Evolutionary conservation across 2,329 filamentous ascomycete species (phyloP), one percentile per base, ranked within the genome.

Genomic region (Penicillium occitanis): DNA sequence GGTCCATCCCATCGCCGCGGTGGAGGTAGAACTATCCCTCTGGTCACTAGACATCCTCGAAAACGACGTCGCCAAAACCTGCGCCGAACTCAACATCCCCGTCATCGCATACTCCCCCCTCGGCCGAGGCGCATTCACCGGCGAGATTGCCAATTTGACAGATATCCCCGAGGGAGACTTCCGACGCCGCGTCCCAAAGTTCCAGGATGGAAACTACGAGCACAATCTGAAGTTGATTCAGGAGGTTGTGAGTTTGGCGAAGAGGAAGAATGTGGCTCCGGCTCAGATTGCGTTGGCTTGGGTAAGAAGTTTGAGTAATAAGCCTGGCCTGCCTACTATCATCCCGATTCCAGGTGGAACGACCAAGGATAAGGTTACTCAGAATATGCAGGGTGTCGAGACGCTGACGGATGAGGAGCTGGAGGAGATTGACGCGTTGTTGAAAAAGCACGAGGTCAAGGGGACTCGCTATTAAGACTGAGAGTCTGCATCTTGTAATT

Each of bases 91-190:
- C 0, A 77, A 79, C 33, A 88, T 89, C 61, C 86, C 86, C 0
- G 78, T 89, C 55, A 75, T 88, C 14, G 84, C 84, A 3, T 89
- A 89, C 77, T 86, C 84, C 58, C 87, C 87, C 1, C 80, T 90
- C 1, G 84, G 86, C 17, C 78, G 84, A 11, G 87, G 87, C 1
- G 85, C 87, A 68, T 72, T 87, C 58, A 82, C 83, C 0, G 84
- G 84, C 7, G 74, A 82, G 59, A 78, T 85, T 71, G 81, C 77
- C 67, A 81, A 74, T 6, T 55, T 73, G 1, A 72, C 79, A 1
- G 84, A 86, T 66, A 76, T 86, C 44, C 81, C 81, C 0, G 77
- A 82, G 57, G 80, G 77, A 35, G 83, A 86, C 66, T 70, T 83
- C 63, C 80, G 83, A 7, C 74, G 72, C 14, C 61, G 65, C 3